Percentiles rank a stretch among this genome's conserved stretches.
phyloP scores from a whole-genome alignment of 805 yeast genomes.

The Cyberlindnera euphorbiiphila region DNA sequence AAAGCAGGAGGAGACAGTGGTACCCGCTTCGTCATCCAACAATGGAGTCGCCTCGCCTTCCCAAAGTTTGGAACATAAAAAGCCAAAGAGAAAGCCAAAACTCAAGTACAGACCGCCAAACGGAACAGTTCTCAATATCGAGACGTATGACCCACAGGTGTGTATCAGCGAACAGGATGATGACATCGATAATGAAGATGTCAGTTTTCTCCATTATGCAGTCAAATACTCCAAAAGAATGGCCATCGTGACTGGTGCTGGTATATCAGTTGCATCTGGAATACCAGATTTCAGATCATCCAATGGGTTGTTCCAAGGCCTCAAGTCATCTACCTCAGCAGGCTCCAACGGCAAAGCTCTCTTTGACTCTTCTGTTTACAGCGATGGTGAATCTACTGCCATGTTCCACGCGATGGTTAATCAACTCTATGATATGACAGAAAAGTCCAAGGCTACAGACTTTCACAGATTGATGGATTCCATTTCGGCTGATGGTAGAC shows the following conservation, averaged over 20 bases:
- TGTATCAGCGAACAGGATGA: slow-evolving; percentile 33
- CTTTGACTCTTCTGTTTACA: slow-evolving; percentile 76
- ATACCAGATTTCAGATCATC: slow-evolving; percentile 86
- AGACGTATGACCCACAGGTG: slow-evolving; percentile 20
- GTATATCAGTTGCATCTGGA: slow-evolving; percentile 86
- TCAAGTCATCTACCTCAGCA: slow-evolving; percentile 37
- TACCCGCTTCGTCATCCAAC: no score
- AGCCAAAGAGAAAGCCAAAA: slow-evolving; percentile 39
- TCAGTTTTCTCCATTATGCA: slow-evolving; percentile 49
- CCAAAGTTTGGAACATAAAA: no score
- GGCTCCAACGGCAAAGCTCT: slow-evolving; percentile 56
- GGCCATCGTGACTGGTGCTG: slow-evolving; percentile 81
- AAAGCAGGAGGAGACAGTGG: no score
- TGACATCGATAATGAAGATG: slow-evolving; percentile 34
- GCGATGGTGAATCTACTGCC: slow-evolving; percentile 54
- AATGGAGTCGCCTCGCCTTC: no score
- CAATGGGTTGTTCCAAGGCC: slow-evolving; percentile 65
- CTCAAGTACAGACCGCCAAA: slow-evolving; percentile 43
- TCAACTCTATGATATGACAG: slow-evolving; percentile 52
- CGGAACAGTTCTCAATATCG: slow-evolving; percentile 41
- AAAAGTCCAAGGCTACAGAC: slow-evolving; percentile 59
- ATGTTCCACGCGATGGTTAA: slow-evolving; percentile 74
- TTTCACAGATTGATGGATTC: slow-evolving; percentile 65
- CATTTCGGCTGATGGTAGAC: slow-evolving; percentile 57
- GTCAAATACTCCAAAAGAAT: slow-evolving; percentile 52